Percentiles rank a stretch among this genome's conserved stretches.
phyloP scores from a whole-genome alignment of 352 stramenopile genomes.

The Phytophthora hybrid region DNA sequence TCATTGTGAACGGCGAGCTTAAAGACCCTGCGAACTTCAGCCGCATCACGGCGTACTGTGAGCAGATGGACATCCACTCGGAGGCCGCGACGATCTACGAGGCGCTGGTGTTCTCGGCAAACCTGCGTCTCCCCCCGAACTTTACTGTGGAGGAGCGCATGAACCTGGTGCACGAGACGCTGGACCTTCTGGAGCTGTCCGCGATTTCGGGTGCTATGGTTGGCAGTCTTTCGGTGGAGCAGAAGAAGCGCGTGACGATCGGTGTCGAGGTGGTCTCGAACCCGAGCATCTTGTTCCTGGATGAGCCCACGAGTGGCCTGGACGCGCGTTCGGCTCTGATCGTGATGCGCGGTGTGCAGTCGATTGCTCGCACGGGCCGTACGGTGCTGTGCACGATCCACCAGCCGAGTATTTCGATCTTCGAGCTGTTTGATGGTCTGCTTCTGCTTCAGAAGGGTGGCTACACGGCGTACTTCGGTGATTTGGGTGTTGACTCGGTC shows the following conservation, averaged over 20 bases:
- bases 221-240: conserved; percentile 76
- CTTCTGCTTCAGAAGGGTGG: conserved; percentile 85
- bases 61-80: conserved; percentile 92
- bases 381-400: conserved; percentile 82
- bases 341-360: conserved; percentile 87
- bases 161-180: conserved; percentile 60
- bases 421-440: conserved; percentile 93
- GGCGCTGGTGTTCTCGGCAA: conserved; percentile 91
- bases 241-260: conserved; percentile 95
- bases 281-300: conserved; percentile 94
- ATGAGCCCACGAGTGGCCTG: conserved; percentile 92
- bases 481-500: conserved; percentile 75
- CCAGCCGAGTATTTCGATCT: conserved; percentile 86
- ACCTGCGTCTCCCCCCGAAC: conserved; percentile 75
- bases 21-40: conserved; percentile 87
- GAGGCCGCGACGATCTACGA: conserved; percentile 89
- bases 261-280: conserved; percentile 93
- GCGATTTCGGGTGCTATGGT: conserved; percentile 57
- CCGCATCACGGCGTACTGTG: conserved; percentile 62
- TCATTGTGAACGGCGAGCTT: conserved; percentile 90
- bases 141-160: conserved; percentile 54
- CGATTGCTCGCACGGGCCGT: conserved; percentile 85
- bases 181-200: conserved; percentile 68
- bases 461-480: conserved; percentile 86
- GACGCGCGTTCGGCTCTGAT: conserved; percentile 88